Base-by-base conservation (phyloP, 805 yeast genomes). In the Sugiyamaella mastotermitis region DNA sequence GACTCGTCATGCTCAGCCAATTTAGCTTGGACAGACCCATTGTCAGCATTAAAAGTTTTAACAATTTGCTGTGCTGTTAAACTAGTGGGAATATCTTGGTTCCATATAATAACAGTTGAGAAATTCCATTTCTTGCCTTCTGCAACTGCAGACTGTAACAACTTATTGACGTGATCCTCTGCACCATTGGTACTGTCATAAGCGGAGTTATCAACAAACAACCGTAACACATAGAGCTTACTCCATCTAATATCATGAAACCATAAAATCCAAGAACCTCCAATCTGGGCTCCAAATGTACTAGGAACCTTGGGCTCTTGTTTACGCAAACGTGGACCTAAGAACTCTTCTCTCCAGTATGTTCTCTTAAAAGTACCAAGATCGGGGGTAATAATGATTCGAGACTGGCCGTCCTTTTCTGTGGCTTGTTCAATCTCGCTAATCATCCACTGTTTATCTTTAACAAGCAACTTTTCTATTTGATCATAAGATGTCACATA, bases 101-200 rank as follows among this genome's bases (percentile, higher is more conserved):
- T 62, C 76, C 76, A 72, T 20, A 70, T 46, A 22, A 50, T 55
- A 17, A 68, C 30, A 11, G 52, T 45, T 3, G 43, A 43, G 7
- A 67, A 46, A 1, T 47, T 41, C 25, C 56, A 49, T 3, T 30
- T 31, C 25, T 53, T 44, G 3, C 66, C 61, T 36, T 71, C 73
- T 19, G 20, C 26, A 10, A 47, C 35, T 4, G 46, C 48, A 3
- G 50, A 48, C 14, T 17, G 27, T 16, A 51, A 17, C 6, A 50
- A 42, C 29, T 49, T 42, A 16, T 60, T 47, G 1, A 68, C 61
- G 11, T 59, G 47, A 1, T 48, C 49, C 2, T 63, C 22, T 17
- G 70, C 49, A 17, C 52, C 42, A 6, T 51, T 43, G 11, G 19
- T 4, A 21, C 15, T 15, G 20, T 33, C 23, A 29, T 37, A 24